Conservation (phyloP, 2,329 filamentous ascomycete species). For the Fonsecaea monophora region DNA sequence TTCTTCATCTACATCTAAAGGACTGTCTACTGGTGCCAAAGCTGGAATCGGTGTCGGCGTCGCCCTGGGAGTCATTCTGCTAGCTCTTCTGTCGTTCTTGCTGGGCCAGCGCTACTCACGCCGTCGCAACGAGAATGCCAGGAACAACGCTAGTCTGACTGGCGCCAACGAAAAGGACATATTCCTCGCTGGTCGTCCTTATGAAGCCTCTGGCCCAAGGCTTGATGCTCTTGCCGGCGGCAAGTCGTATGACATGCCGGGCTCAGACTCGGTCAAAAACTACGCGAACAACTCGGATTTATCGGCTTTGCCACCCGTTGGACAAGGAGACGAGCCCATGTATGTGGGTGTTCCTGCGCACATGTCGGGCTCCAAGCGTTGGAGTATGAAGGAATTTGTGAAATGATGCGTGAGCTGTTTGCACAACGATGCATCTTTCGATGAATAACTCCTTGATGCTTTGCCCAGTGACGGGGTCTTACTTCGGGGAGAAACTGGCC, state of each 20-base stretch:
- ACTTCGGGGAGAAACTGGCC: neutral
- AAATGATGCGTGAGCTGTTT: slow-evolving; percentile 14
- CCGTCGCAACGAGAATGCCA: slow-evolving; percentile 13
- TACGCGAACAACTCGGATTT: slow-evolving; percentile 18
- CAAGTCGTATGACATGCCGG: slow-evolving; percentile 20
- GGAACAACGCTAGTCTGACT: neutral
- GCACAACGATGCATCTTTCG: neutral
- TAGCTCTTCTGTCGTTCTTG: slow-evolving; percentile 27
- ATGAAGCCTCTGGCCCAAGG: slow-evolving; percentile 23
- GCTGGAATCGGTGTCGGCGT: slow-evolving; percentile 37
- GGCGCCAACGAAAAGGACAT: slow-evolving; percentile 27
- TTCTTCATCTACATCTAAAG: slow-evolving; percentile 19
- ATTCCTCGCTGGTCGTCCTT: slow-evolving; percentile 33
- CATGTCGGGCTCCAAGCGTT: slow-evolving; percentile 36
- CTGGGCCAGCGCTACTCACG: slow-evolving; percentile 29
- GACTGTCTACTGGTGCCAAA: slow-evolving; percentile 34
- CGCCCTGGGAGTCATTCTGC: slow-evolving; percentile 23
- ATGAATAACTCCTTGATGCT: neutral
- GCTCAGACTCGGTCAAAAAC: slow-evolving; percentile 1
- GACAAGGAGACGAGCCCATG: slow-evolving; percentile 29
- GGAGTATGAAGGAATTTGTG: slow-evolving; percentile 37
- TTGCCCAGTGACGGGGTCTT: neutral
- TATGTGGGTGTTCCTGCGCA: slow-evolving; percentile 35
- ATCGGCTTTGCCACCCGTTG: slow-evolving; percentile 29
- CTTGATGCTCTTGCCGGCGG: neutral